A percentile compares a stretch with the other conserved stretches of the same genome.
Evolutionary conservation across 768 basidiomycete species (phyloP).

Genomic region (Agaricus subrufescens): DNA sequence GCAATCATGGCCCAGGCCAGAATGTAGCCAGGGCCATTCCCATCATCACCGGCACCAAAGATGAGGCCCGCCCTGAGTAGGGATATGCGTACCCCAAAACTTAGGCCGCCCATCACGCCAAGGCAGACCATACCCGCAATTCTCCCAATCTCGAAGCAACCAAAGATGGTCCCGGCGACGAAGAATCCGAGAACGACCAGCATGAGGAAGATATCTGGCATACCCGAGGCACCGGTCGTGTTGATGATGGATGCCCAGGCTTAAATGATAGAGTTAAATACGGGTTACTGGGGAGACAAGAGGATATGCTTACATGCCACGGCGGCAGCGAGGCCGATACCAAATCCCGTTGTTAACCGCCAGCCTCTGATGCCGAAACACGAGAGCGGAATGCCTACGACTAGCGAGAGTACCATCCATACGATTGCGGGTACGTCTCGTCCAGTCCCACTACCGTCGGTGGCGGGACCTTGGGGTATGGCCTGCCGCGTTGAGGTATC

Average conservation of each 20-base stretch:
- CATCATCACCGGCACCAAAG: slow-evolving; percentile 21
- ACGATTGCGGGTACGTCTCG: slow-evolving; percentile 46
- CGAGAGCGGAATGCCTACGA: slow-evolving; percentile 50
- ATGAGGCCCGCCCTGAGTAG: slow-evolving; percentile 49
- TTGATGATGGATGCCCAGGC: slow-evolving; percentile 66
- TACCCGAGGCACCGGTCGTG: slow-evolving; percentile 39
- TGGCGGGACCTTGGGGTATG: slow-evolving; percentile 49
- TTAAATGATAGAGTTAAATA: slow-evolving; percentile 17
- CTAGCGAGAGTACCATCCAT: slow-evolving; percentile 53
- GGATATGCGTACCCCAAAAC: slow-evolving; percentile 51
- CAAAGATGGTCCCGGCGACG: slow-evolving; percentile 44
- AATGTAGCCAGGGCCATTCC: slow-evolving; percentile 22
- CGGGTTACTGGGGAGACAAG: not conserved
- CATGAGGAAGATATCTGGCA: slow-evolving; percentile 49
- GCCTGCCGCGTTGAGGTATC: slow-evolving; percentile 35
- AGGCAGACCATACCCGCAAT: slow-evolving; percentile 41
- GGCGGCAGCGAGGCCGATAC: slow-evolving; percentile 44
- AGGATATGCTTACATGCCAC: slow-evolving; percentile 35
- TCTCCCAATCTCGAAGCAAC: slow-evolving; percentile 47
- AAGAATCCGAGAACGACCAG: slow-evolving; percentile 47
- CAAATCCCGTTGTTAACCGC: slow-evolving; percentile 51
- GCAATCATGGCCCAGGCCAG: slow-evolving; percentile 54
- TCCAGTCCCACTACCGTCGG: slow-evolving; percentile 51
- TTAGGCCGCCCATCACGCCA: slow-evolving; percentile 49
- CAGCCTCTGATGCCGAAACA: slow-evolving; percentile 53